Evolutionary conservation across 2,329 filamentous ascomycete genomes (phyloP), one percentile per base, ranked within the genome.

Genomic region (Alternaria triticina): DNA sequence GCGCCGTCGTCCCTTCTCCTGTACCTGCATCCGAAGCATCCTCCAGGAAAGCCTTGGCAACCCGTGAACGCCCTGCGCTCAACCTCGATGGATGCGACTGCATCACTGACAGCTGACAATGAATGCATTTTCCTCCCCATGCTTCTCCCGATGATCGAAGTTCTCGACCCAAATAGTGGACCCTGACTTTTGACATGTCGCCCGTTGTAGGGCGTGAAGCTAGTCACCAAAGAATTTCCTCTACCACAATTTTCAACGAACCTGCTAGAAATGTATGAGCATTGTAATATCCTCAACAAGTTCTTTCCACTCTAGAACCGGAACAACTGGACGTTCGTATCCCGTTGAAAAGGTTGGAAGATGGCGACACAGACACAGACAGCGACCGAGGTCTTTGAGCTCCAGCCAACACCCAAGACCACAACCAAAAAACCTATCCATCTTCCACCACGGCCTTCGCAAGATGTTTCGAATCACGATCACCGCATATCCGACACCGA

Each of bases 351-450:
- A 27, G 5, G 17, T 33, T 6, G 25, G 5, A 45, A 49, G 25
- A 66, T 66, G 60, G 49, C 36, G 27, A 64, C 61, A 2, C 45
- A 36, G 8, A 62, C 36, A 1, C 54, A 57, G 12, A 43, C 27
- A 7, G 28, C 22, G 30, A 44, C 43, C 1, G 44, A 55, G 22
- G 46, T 51, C 47, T 25, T 60, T 4, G 60, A 66, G 27, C 52
- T 60, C 11, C 60, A 60, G 40, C 13, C 50, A 45, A 51, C n/a
- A 27, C 8, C 40, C 12, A 57, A 50, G 5, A 4, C n/a, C 27
- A n/a, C 27, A 33, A 6, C 17, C 17, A 15, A 27, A 12, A 49
- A 23, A 15, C 2, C 40, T 5, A 33, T 12, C 45, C 36, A 25
- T 11, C 28, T 45, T 15, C 33, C 58, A 20, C 12, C 51, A 13